These are phyloP conservation scores for Ustilago cynodontis DNA, from an alignment of 1,284 basidiomycete genomes.

Conservation along the genomic window DNA sequence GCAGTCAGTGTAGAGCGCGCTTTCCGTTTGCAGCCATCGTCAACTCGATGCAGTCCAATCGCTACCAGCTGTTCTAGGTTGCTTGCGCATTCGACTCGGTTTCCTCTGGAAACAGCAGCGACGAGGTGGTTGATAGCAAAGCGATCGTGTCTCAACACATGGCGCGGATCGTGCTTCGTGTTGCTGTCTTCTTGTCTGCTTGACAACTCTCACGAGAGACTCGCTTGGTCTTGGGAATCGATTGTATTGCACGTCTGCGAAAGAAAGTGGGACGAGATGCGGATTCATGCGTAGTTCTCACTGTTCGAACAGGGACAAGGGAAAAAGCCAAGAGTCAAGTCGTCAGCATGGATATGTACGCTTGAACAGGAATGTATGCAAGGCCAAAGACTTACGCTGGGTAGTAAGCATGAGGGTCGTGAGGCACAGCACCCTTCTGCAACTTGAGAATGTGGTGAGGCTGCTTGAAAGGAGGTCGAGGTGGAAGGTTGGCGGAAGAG, in stretches of 20 bases:
- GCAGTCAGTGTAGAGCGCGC: not conserved
- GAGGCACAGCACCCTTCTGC: conserved; percentile 66
- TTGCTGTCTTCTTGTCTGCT: not conserved
- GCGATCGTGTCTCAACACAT: not conserved
- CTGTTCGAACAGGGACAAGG: conserved; percentile 16
- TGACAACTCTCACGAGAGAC: too few species aligned
- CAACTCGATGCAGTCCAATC: too few species aligned
- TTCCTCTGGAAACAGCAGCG: not conserved
- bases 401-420: conserved; percentile 65
- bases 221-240: not conserved
- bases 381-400: conserved; percentile 54
- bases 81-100: too few species aligned
- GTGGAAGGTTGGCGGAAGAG: conserved; percentile 63
- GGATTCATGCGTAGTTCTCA: conserved; percentile 52
- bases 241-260: not conserved
- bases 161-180: not conserved
- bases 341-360: too few species aligned
- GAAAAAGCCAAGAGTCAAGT: not conserved
- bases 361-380: not conserved
- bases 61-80: not conserved
- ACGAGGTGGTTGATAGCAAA: not conserved
- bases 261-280: not conserved
- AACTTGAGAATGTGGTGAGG: conserved; percentile 66
- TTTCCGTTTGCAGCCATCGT: too few species aligned
- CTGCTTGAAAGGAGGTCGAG: conserved; percentile 64